Evolutionary conservation across 108 stramenopile species (phyloP), one percentile per base, ranked within the genome.

Genomic region (Pelagomonas calceolata): DNA sequence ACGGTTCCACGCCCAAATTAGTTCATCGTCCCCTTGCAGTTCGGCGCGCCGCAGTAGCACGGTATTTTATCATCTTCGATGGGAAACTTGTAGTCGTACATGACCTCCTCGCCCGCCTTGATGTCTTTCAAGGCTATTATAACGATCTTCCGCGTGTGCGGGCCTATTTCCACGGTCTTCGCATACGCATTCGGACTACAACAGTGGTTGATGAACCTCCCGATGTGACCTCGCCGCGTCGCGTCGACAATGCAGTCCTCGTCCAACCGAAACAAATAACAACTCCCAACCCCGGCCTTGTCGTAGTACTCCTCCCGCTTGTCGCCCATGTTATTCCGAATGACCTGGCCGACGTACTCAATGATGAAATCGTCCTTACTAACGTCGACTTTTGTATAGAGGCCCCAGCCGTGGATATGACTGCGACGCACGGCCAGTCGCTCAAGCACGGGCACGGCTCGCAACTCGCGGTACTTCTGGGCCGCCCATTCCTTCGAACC

Each of bases 1-100:
- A n/a, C n/a, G n/a, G n/a, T n/a, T n/a, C n/a, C n/a, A n/a, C n/a
- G n/a, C n/a, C n/a, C n/a, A n/a, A n/a, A n/a, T 66, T 72, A 90
- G 77, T 90, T 90, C 84, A 90, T 78, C 65, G 85, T 68, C 16
- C 89, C 89, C 63, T 85, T 86, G 70, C 89, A 90, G 68, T 86
- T 86, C 15, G 89, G 85, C 17, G 86, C 86, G 34, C 89, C 89
- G 70, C 89, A 87, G 12, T 85, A 85, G 70, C 89, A 90, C 67
- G 71, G 74, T 17, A 90, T 67, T 35, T 79, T 82, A 3, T 87
- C 89, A 74, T 90, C 89, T 72, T 93, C 92, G 36, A 91, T 73
- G 30, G 89, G 91, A 68, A 91, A 99, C 74, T 97, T 92, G 79
- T 99, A 99, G 78, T 99, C 96, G 75, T 97, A 97, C 14, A 93